Conservation (phyloP, 1,139 yeast species). For the Lodderomyces elongisporus region DNA sequence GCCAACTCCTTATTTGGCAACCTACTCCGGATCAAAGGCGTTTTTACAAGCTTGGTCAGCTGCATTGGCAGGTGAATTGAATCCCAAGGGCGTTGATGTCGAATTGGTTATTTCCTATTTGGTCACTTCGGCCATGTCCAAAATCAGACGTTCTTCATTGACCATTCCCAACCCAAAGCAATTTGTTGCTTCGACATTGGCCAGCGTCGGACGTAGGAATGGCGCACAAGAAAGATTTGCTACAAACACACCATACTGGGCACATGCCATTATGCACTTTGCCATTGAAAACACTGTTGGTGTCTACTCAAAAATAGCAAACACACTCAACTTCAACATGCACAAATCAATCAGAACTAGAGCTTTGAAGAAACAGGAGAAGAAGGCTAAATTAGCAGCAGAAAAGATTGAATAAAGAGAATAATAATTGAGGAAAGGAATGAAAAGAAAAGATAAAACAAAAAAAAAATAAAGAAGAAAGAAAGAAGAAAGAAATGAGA, state of each 20-base stretch:
- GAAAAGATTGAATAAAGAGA: conserved; percentile 13
- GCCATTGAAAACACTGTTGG: conserved; percentile 75
- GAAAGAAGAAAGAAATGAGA: no score
- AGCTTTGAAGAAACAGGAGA: conserved; percentile 79
- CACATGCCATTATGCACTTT: conserved; percentile 92
- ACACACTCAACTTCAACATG: conserved; percentile 63
- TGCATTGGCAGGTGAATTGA: conserved; percentile 84
- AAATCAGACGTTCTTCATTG: conserved; percentile 70
- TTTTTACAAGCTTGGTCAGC: conserved; percentile 90
- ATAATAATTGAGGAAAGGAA: background rate
- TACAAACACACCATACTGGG: conserved; percentile 88
- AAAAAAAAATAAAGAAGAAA: background rate
- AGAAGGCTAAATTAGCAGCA: conserved; percentile 32
- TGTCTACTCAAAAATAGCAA: conserved; percentile 68
- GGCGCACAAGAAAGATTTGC: conserved; percentile 93
- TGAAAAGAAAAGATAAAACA: background rate
- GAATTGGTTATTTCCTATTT: conserved; percentile 84
- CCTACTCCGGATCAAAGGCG: conserved; percentile 94
- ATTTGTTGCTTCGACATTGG: conserved; percentile 69
- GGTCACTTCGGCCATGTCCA: conserved; percentile 95
- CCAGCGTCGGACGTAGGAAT: conserved; percentile 70
- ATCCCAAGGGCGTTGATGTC: conserved; percentile 68
- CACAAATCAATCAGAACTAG: conserved; percentile 76
- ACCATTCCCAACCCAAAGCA: conserved; percentile 76
- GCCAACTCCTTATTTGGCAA: conserved; percentile 89